Base-by-base conservation (phyloP, 176 grass and related monocot genomes). In the Eragrostis nindensis region DNA sequence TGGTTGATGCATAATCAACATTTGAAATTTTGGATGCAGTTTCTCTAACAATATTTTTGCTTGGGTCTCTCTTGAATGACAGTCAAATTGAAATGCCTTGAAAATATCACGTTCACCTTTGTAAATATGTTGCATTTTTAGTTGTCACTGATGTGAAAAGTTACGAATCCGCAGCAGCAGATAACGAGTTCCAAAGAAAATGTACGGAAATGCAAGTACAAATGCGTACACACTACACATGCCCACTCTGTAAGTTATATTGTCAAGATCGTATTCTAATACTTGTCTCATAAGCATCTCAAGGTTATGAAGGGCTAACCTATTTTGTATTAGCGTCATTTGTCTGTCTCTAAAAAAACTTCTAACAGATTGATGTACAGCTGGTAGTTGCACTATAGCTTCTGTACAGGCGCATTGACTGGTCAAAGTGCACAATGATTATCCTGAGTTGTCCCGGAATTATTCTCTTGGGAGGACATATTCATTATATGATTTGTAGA, bases 351-450 rank as follows among this genome's bases (percentile, higher is more conserved):
- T 75, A 49, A 80, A 84, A 45, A 13, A 85, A 75, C 60, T 81
- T 78, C n/a, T 4, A 60, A 81, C 27, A 40, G 8, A 5, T 18
- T 53, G 22, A 15, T 64, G 60, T 79, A 64, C 66, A 80, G 45
- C 63, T 84, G 71, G 87, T 67, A 55, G 74, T 79, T 83, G 68
- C 74, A 73, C 74, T 83, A 67, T 63, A 84, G 25, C 38, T 64
- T 49, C 24, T 75, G 54, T 68, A 44, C 44, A 62, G 19, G n/a
- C 76, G 89, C 56, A 70, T 84, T 91, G 84, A 91, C 84, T 76
- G 75, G 89, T 91, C 89, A 91, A 87, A 85, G 47, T 67, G 6
- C 9, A 1, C 26, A 44, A 82, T 82, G 50, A 79, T 86, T 90
- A 21, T 82, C 82, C 57, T 55, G 18, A 43, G 69, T 68, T 80